Conservation (phyloP, 495 filamentous ascomycete species). For the Penicillium samsonianum region DNA sequence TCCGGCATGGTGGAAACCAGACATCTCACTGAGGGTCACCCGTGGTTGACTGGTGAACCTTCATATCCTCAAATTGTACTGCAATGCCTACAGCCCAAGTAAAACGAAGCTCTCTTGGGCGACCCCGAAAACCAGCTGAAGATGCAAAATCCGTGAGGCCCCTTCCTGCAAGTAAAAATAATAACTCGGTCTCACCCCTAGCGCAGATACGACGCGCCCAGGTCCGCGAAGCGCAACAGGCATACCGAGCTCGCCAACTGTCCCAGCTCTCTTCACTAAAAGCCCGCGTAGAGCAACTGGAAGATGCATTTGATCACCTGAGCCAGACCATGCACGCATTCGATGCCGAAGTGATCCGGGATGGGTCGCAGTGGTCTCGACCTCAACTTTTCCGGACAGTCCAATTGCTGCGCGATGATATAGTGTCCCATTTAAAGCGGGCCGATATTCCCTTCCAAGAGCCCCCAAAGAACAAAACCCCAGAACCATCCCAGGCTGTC, state of each 20-base stretch:
- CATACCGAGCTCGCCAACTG: conserved; percentile 27
- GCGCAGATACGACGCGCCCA: conserved; percentile 19
- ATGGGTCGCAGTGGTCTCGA: conserved; percentile 8
- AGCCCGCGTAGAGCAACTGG: conserved; percentile 18
- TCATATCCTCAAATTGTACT: neutral
- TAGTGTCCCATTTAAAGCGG: conserved; percentile 12
- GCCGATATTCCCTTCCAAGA: neutral
- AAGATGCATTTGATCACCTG: conserved; percentile 19
- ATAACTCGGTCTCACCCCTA: neutral
- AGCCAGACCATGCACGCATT: conserved; percentile 16
- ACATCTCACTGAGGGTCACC: neutral
- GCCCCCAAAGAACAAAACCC: neutral
- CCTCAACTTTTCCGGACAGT: conserved; percentile 14
- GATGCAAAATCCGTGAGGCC: conserved; percentile 1
- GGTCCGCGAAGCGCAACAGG: conserved; percentile 24
- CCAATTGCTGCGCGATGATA: conserved; percentile 14
- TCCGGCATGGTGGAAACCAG: neutral
- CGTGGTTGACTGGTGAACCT: neutral
- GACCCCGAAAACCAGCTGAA: conserved; percentile 1
- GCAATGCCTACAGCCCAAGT: conserved; percentile 1
- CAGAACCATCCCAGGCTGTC: neutral
- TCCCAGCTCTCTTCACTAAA: conserved; percentile 19
- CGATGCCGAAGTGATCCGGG: conserved; percentile 12
- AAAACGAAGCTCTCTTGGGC: neutral
- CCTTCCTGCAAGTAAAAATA: neutral